Evolutionary conservation across 2,329 filamentous ascomycete species (phyloP).

Genomic region (Karstenula rhodostoma): DNA sequence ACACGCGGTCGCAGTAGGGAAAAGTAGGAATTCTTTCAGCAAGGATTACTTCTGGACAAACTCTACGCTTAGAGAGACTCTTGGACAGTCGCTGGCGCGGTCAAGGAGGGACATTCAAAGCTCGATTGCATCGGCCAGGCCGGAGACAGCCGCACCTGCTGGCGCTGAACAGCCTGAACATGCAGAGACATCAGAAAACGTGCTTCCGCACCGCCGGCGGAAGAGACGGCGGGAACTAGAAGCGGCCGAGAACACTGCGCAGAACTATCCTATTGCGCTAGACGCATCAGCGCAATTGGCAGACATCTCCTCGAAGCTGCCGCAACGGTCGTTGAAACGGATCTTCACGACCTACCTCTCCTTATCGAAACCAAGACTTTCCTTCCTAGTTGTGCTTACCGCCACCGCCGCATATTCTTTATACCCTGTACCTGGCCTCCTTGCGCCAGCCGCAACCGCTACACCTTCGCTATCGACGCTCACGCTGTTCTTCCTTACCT

Average conservation of each 20-base stretch:
- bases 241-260: conserved; percentile 23
- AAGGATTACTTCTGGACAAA: conserved; percentile 53
- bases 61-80: conserved; percentile 40
- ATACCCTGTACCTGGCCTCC: conserved; percentile 88
- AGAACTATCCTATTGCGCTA: conserved; percentile 53
- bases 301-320: conserved; percentile 63
- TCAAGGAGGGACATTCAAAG: conserved; percentile 43
- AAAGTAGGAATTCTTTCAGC: conserved; percentile 42
- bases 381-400: conserved; percentile 87
- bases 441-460: conserved; percentile 71
- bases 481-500: conserved; percentile 90
- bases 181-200: conserved; percentile 29
- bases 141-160: conserved; percentile 18
- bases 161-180: conserved; percentile 17
- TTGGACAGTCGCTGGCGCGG: conserved; percentile 30
- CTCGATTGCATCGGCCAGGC: conserved; percentile 30
- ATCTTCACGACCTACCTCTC: conserved; percentile 83
- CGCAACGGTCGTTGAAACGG: conserved; percentile 67
- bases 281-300: conserved; percentile 70
- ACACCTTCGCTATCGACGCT: conserved; percentile 86
- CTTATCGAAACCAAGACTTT: conserved; percentile 93
- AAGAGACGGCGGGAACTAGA: conserved; percentile 26
- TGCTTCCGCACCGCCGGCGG: conserved; percentile 46
- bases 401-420: conserved; percentile 91
- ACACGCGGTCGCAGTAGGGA: conserved; percentile 39